Conservation (phyloP, 495 filamentous ascomycete genomes). For the Apodospora peruviana region DNA sequence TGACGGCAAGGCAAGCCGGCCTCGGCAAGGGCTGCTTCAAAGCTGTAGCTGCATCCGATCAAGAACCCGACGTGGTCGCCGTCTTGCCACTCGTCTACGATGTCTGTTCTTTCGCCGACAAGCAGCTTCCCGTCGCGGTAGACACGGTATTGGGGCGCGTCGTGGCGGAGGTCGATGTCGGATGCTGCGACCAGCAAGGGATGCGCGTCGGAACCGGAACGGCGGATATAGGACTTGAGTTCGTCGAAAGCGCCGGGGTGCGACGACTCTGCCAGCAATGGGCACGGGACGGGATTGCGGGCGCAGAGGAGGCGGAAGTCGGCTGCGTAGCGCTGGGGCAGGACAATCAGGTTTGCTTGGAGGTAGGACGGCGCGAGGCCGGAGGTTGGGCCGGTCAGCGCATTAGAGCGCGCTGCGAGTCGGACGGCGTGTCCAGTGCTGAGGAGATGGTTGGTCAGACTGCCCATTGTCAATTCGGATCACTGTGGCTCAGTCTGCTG, state of each 20-base stretch:
- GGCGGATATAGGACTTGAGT: conserved; percentile 22
- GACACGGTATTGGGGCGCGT: conserved; percentile 50
- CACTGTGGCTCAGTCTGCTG: too few species aligned
- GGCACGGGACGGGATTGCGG: conserved; percentile 55
- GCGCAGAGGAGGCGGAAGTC: conserved; percentile 50
- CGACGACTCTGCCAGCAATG: conserved; percentile 41
- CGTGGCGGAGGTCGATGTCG: conserved; percentile 45
- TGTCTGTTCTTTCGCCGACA: conserved; percentile 18
- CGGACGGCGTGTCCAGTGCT: conserved; percentile 35
- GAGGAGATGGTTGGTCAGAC: too few species aligned
- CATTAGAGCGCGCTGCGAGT: conserved; percentile 32
- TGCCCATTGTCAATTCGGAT: too few species aligned
- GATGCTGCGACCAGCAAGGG: conserved; percentile 15
- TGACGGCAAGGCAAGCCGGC: conserved; percentile 44
- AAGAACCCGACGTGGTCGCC: conserved; percentile 48
- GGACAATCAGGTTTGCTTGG: conserved; percentile 54
- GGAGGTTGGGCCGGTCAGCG: conserved; percentile 38
- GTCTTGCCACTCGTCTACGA: conserved; percentile 40
- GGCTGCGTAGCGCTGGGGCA: conserved; percentile 43
- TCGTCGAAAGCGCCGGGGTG: conserved; percentile 15
- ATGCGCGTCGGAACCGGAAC: conserved; percentile 9
- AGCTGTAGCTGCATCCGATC: conserved; percentile 55
- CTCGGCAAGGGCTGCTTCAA: conserved; percentile 42
- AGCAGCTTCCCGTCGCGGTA: conserved; percentile 34
- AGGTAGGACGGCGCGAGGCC: conserved; percentile 47